phyloP scores from a whole-genome alignment of 2,329 filamentous ascomycete species.

The Phyllosticta citribraziliensis region DNA sequence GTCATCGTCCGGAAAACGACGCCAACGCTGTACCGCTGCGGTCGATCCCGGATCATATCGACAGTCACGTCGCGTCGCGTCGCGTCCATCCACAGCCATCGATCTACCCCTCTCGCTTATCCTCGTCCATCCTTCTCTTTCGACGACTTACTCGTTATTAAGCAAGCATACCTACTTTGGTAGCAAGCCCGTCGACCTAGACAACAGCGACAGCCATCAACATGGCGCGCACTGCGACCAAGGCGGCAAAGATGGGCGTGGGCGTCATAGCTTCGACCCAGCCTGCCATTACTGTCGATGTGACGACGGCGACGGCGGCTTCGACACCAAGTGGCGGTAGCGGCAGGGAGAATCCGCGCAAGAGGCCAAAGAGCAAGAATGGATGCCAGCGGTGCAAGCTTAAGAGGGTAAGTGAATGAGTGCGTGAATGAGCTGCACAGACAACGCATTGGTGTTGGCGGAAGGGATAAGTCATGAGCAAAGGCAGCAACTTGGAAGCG shows the following conservation, averaged over 20 bases:
- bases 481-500: too few relatives aligned
- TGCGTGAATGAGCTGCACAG: neutral
- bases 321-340: neutral
- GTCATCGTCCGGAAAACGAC: too few relatives aligned
- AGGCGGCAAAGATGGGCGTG: neutral
- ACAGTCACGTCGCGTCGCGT: too few relatives aligned
- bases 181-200: neutral
- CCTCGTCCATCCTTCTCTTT: neutral
- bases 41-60: too few relatives aligned
- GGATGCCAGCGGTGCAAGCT: slow-evolving; percentile 21
- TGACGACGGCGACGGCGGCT: neutral
- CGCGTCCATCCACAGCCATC: too few relatives aligned
- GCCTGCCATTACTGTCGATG: neutral
- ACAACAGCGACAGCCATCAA: neutral
- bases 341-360: slow-evolving; percentile 7
- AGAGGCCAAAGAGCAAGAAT: slow-evolving; percentile 20
- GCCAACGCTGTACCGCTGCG: too few relatives aligned
- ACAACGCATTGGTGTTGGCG: neutral
- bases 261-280: neutral
- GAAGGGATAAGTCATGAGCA: too few relatives aligned
- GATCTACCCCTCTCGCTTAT: too few relatives aligned
- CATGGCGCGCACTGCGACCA: neutral
- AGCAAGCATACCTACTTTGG: neutral
- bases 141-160: too few relatives aligned
- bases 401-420: slow-evolving; percentile 14